Percentiles rank a stretch among this genome's conserved stretches.
Conservation (phyloP, 805 yeast species). For the Cyberlindnera xylosilytica region DNA sequence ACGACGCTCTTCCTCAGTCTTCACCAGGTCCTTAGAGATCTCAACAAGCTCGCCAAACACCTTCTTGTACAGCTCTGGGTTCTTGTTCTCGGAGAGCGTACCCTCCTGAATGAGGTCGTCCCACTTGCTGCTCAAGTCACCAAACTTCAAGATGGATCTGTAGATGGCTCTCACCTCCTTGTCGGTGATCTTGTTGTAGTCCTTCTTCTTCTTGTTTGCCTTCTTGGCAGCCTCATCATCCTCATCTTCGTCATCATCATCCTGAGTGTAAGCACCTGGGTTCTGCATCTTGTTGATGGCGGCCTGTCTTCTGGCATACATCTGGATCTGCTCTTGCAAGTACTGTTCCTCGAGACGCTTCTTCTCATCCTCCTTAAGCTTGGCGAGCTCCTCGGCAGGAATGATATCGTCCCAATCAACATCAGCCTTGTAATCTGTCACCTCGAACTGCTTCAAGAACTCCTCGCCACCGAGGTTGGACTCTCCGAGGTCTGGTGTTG, state of each 20-base stretch:
- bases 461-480: constrained; percentile 99
- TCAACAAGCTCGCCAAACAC: constrained; percentile 71
- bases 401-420: constrained; percentile 99
- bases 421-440: constrained; percentile 97
- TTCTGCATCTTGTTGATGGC: constrained; percentile 61
- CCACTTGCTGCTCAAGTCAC: constrained; percentile 75
- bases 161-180: constrained; percentile 84
- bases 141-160: constrained; percentile 75
- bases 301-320: constrained; percentile 78
- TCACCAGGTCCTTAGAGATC: constrained; percentile 57
- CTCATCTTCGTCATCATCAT: constrained; percentile 38
- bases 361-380: constrained; percentile 88
- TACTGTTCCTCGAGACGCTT: constrained; percentile 81
- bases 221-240: constrained; percentile 34
- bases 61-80: constrained; percentile 71
- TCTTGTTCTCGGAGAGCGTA: constrained; percentile 77
- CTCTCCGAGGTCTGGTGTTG: constrained; percentile 95
- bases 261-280: constrained; percentile 40
- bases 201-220: constrained; percentile 33
- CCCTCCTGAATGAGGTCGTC: constrained; percentile 89
- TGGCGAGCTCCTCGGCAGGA: constrained; percentile 88
- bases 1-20: constrained; percentile 65
- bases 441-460: constrained; percentile 94
- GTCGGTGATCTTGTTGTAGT: constrained; percentile 63
- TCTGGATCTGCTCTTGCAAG: constrained; percentile 83